These are phyloP conservation scores for Talaromyces sp. DNA, from an alignment of 2,329 filamentous ascomycete genomes.

Conservation along the genomic window DNA sequence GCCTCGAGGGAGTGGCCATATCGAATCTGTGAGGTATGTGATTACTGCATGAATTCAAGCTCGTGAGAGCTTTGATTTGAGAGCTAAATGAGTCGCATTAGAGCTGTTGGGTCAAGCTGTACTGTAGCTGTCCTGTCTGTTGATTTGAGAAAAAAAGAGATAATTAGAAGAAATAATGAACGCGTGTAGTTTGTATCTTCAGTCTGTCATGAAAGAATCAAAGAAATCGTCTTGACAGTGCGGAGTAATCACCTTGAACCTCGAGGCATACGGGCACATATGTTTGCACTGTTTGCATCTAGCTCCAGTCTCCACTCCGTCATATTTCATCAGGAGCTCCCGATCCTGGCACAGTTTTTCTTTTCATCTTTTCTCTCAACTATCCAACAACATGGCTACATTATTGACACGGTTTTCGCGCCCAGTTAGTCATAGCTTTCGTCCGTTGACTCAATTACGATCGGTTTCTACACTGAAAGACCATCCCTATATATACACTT, in stretches of 20 bases:
- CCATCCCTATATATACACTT: conserved; percentile 49
- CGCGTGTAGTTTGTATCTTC: neutral
- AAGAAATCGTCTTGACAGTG: neutral
- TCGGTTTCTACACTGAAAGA: conserved; percentile 39
- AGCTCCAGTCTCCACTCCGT: conserved; percentile 3
- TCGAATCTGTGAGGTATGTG: neutral
- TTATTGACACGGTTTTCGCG: conserved; percentile 23
- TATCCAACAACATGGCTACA: conserved; percentile 28
- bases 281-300: conserved; percentile 20
- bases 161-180: neutral
- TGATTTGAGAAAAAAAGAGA: neutral
- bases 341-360: neutral
- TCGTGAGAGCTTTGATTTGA: neutral
- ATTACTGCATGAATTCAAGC: neutral
- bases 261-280: neutral
- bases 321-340: neutral
- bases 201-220: neutral
- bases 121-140: neutral
- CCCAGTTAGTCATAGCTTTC: conserved; percentile 16
- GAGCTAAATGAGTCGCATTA: no score
- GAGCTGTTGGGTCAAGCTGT: neutral
- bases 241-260: neutral
- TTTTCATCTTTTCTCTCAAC: neutral
- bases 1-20: conserved; percentile 49
- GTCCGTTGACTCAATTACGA: conserved; percentile 31